Percentiles rank a stretch among this genome's conserved stretches.
Conservation (phyloP, 495 filamentous ascomycete species). For the Rhizodiscina lignyota region DNA sequence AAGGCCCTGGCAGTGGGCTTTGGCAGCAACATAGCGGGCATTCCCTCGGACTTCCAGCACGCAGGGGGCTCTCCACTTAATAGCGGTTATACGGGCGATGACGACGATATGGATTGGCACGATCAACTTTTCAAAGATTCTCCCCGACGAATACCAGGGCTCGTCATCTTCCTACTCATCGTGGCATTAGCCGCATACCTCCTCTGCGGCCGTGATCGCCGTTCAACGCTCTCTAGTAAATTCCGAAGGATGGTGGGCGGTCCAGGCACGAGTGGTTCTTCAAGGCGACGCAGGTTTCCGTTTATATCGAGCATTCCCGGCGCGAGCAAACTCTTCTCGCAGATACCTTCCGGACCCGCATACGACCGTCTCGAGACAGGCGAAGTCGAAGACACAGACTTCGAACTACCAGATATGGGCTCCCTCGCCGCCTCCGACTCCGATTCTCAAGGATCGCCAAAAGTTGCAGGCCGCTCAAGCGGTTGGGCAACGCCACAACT, state of each 20-base stretch:
- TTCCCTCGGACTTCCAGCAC: constrained; percentile 68
- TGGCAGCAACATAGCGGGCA: constrained; percentile 54
- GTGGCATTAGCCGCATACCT: constrained; percentile 49
- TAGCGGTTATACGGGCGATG: constrained; percentile 23
- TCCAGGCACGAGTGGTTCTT: constrained; percentile 34
- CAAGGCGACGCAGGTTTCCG: constrained; percentile 22
- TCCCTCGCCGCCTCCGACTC: constrained; percentile 29
- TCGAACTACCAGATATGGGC: constrained; percentile 24
- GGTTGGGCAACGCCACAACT: constrained; percentile 49
- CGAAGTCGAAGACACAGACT: constrained; percentile 26
- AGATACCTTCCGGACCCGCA: neutral
- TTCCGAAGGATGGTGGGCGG: constrained; percentile 27
- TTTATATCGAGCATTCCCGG: constrained; percentile 5
- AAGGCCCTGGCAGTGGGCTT: constrained; percentile 49
- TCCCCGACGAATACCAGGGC: constrained; percentile 51
- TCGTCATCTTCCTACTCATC: constrained; percentile 59
- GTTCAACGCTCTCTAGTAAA: constrained; percentile 45
- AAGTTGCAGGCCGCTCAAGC: constrained; percentile 34
- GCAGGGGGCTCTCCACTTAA: constrained; percentile 35
- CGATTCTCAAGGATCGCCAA: constrained; percentile 36
- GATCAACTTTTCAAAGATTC: constrained; percentile 47
- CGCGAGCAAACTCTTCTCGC: constrained; percentile 1
- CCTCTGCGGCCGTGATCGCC: constrained; percentile 53
- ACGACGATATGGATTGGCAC: constrained; percentile 50
- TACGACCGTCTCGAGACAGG: constrained; percentile 45